Evolutionary conservation across 2,329 filamentous ascomycete species (phyloP), one percentile per base, ranked within the genome.

Genomic region (Coniochaeta sp.): DNA sequence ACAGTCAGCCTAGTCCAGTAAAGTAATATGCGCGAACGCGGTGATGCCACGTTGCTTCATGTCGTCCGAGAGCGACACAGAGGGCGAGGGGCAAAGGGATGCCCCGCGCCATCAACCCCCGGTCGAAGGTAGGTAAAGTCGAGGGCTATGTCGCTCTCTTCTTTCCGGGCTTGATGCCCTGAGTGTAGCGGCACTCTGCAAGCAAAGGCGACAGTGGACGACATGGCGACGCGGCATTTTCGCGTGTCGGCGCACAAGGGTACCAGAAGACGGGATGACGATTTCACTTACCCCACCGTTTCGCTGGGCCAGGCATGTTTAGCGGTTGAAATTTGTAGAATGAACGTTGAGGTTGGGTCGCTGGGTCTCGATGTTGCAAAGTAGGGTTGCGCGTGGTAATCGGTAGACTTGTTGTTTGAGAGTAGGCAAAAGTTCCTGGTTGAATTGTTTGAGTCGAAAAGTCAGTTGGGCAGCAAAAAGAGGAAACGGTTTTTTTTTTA

Each of bases 231-330:
- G 38, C 38, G 38, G 38, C 38, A 42, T 24, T 42, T 42, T 26
- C 18, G 38, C 38, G 38, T 26, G 38, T 26, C 26, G 38, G 38
- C 38, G 38, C 38, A 42, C 20, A 42, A 18, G 18, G 22, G n/a
- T n/a, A 48, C 35, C 54, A 49, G 53, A 49, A 53, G 20, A 52
- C 32, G 55, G 56, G 51, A 49, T 47, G 52, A 56, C 40, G 51
- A 52, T 40, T 27, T 48, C 26, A 69, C 69, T 65, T 65, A 71
- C 69, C 68, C 69, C 69, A 71, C 66, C 65, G 60, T 59, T 71
- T 68, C 14, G 32, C 57, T 38, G 66, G 55, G 22, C 56, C 59
- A 58, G 69, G 60, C 68, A 71, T 71, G 32, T 45, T 45, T 51
- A n/a, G 49, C 38, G 38, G 38, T 47, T 46, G 30, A 32, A 32